phyloP scores from a whole-genome alignment of 2,329 filamentous ascomycete genomes.

The Hymenotorrendiella dingleyae region DNA sequence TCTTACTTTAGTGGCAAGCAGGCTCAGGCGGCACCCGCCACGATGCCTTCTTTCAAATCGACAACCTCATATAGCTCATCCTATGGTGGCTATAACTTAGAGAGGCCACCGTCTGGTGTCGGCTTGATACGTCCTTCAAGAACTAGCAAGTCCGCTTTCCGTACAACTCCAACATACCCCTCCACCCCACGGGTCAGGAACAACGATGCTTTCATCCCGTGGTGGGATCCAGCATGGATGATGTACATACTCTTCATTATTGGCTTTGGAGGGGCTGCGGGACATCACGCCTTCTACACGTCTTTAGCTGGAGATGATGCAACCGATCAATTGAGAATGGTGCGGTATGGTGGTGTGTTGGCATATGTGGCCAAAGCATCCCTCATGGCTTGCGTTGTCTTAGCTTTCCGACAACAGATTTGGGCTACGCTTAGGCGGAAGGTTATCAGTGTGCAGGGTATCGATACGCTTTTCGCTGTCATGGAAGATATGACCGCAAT shows the following conservation, averaged over 20 bases:
- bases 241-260: slow-evolving; percentile 4
- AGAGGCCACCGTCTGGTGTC: no score
- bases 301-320: not conserved
- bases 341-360: slow-evolving; percentile 4
- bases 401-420: slow-evolving; percentile 5
- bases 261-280: not conserved
- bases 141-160: no score
- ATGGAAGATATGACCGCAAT: slow-evolving; percentile 3
- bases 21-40: no score
- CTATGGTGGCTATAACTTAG: no score
- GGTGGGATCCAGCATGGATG: slow-evolving; percentile 2
- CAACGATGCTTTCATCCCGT: no score
- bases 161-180: no score
- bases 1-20: no score
- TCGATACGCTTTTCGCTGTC: slow-evolving; percentile 4
- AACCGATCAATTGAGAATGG: not conserved
- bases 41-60: no score
- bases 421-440: slow-evolving; percentile 6
- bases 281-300: slow-evolving; percentile 1
- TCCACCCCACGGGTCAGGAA: no score
- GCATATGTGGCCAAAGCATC: slow-evolving; percentile 3
- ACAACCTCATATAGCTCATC: no score
- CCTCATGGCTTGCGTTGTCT: slow-evolving; percentile 2
- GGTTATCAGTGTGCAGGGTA: not conserved
- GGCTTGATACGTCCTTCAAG: no score